phyloP scores from a whole-genome alignment of 176 grass and related monocot species.

The Cenchrus fungigraminus region DNA sequence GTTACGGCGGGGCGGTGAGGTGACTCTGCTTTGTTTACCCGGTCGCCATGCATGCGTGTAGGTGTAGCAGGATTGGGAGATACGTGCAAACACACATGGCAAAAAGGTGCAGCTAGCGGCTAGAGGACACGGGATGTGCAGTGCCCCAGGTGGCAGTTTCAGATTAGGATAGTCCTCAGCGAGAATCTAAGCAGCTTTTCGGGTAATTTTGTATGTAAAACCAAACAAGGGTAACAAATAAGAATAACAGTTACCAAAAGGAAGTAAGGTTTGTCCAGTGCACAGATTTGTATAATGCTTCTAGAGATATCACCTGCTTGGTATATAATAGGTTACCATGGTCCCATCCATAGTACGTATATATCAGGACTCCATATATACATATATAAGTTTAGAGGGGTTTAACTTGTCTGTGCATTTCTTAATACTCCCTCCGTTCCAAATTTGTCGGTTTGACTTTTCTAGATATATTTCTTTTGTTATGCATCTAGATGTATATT shows the following conservation, averaged over 20 bases:
- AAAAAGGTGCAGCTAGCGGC: neutral
- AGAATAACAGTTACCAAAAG: too few species aligned
- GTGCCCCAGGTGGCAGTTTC: neutral
- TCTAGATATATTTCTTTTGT: too few species aligned
- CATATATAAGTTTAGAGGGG: too few species aligned
- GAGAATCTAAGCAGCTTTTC: conserved; percentile 28
- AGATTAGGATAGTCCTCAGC: conserved; percentile 1
- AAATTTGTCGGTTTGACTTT: too few species aligned
- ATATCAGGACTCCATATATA: too few species aligned
- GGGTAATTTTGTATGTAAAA: neutral
- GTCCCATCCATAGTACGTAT: too few species aligned
- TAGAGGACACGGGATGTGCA: neutral
- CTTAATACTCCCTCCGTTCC: too few species aligned
- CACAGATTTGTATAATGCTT: neutral
- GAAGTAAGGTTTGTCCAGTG: neutral
- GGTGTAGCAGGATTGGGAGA: neutral
- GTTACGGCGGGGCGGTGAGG: neutral
- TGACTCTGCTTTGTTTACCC: conserved; percentile 16
- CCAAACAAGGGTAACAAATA: neutral
- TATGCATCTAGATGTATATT: too few species aligned
- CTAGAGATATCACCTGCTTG: too few species aligned
- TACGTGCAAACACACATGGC: conserved; percentile 3
- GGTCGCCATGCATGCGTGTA: neutral
- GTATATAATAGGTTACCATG: too few species aligned
- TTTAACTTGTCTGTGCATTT: too few species aligned